phyloP scores from a whole-genome alignment of 192 early-diverging fungal genomes.

The Diversispora eburnea region DNA sequence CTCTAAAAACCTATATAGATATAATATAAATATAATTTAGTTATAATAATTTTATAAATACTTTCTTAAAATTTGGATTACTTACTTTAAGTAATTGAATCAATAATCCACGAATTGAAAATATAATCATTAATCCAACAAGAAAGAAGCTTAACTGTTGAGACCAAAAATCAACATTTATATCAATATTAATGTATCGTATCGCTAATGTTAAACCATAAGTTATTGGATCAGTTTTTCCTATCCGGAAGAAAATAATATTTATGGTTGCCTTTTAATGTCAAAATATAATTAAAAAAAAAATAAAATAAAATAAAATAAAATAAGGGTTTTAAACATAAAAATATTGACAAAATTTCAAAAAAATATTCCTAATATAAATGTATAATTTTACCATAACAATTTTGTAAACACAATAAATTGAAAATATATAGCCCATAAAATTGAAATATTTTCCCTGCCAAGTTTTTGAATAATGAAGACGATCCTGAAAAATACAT shows the following conservation, averaged over 20 bases:
- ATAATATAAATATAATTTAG: background rate
- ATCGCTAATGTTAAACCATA: conserved; percentile 69
- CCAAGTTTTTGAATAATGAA: conserved; percentile 60
- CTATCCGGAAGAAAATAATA: conserved; percentile 69
- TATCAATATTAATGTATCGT: conserved; percentile 50
- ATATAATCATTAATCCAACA: conserved; percentile 85
- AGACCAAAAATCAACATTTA: conserved; percentile 83
- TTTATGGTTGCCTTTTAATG: conserved; percentile 67
- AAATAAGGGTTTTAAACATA: background rate
- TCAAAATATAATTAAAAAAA: background rate
- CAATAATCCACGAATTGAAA: conserved; percentile 84
- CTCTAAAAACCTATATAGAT: conserved; percentile 58
- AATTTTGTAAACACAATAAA: conserved; percentile 90
- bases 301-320: too few relatives aligned
- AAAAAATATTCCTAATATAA: background rate
- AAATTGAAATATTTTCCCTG: conserved; percentile 77
- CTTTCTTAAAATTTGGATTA: background rate
- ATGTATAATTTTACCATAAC: conserved; percentile 59
- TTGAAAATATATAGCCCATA: conserved; percentile 80
- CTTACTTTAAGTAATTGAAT: conserved; percentile 71
- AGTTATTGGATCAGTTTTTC: conserved; percentile 81
- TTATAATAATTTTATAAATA: background rate
- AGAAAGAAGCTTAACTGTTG: conserved; percentile 91
- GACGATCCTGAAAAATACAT: conserved; percentile 42
- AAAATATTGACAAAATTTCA: background rate